Conservation (phyloP, 768 basidiomycete genomes). For the Cyathus striatus region DNA sequence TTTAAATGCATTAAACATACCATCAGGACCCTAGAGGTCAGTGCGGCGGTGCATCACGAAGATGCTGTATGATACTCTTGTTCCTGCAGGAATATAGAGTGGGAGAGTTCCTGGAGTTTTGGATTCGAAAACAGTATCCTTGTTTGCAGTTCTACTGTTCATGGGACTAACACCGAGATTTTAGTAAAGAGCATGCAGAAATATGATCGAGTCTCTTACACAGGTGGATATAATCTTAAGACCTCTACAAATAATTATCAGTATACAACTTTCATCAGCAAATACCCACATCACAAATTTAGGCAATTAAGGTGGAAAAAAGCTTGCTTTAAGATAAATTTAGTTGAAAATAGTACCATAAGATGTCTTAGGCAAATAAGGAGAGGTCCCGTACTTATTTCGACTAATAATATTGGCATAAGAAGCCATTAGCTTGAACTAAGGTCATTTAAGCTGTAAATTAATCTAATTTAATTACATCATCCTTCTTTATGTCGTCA, state of each 20-base stretch:
- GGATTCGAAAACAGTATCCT: conserved; percentile 11
- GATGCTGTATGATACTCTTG: conserved; percentile 26
- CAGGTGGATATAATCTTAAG: conserved; percentile 31
- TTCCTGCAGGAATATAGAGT: conserved; percentile 6
- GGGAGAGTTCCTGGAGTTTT: conserved; percentile 8
- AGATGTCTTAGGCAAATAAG: too few species aligned
- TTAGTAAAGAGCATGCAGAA: not conserved
- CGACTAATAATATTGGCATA: too few species aligned
- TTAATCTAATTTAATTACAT: too few species aligned
- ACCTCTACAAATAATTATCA: conserved; percentile 31
- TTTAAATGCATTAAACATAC: conserved; percentile 16
- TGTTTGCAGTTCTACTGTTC: conserved; percentile 7
- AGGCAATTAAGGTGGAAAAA: too few species aligned
- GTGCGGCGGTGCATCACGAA: conserved; percentile 44
- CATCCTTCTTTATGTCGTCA: too few species aligned
- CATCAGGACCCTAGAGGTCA: conserved; percentile 52
- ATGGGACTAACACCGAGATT: conserved; percentile 7
- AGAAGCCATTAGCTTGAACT: too few species aligned
- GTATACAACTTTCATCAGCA: too few species aligned
- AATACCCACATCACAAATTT: too few species aligned
- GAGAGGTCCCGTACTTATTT: too few species aligned
- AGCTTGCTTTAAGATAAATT: too few species aligned
- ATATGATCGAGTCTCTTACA: conserved; percentile 13
- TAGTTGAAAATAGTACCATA: too few species aligned
- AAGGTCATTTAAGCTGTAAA: too few species aligned